Percentiles rank a stretch among this genome's conserved stretches.
phyloP scores from a whole-genome alignment of 345 rosid genomes.

The Lagerstroemia speciosa region DNA sequence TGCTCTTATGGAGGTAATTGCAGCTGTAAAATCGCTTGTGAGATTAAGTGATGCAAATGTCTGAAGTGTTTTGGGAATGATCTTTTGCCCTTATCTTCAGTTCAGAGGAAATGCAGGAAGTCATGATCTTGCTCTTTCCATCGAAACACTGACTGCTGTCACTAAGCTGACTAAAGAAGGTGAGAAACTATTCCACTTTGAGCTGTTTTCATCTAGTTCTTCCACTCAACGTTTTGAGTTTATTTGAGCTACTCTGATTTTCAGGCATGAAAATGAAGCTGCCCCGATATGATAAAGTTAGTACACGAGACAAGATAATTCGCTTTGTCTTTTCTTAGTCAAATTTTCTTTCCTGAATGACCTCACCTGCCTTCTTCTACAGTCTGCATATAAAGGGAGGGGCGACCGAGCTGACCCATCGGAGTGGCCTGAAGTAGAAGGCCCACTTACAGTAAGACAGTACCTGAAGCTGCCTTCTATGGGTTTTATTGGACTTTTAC shows the following conservation, averaged over 20 bases:
- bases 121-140: slow-evolving; percentile 88
- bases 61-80: not conserved
- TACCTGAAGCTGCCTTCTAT: not conserved
- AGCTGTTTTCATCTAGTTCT: slow-evolving; percentile 7
- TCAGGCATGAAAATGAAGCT: slow-evolving; percentile 85
- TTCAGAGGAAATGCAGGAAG: slow-evolving; percentile 94
- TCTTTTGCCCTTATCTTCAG: slow-evolving; percentile 26
- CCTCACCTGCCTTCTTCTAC: slow-evolving; percentile 13
- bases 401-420: slow-evolving; percentile 88
- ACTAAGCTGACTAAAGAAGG: slow-evolving; percentile 67
- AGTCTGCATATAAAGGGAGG: slow-evolving; percentile 88
- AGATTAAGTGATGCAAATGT: not conserved
- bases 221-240: slow-evolving; percentile 4
- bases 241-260: slow-evolving; percentile 18
- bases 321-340: slow-evolving; percentile 4
- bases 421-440: slow-evolving; percentile 86
- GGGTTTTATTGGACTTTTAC: not conserved
- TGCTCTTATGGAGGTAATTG: slow-evolving; percentile 64
- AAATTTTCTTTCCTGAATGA: not conserved
- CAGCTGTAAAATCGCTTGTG: slow-evolving; percentile 1
- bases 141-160: slow-evolving; percentile 49
- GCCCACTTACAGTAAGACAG: slow-evolving; percentile 59
- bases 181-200: slow-evolving; percentile 11
- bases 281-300: slow-evolving; percentile 87
- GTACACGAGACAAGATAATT: slow-evolving; percentile 11